These are phyloP conservation scores for Bisporella sp. DNA, from an alignment of 2,329 filamentous ascomycete species.

Conservation along the genomic window DNA sequence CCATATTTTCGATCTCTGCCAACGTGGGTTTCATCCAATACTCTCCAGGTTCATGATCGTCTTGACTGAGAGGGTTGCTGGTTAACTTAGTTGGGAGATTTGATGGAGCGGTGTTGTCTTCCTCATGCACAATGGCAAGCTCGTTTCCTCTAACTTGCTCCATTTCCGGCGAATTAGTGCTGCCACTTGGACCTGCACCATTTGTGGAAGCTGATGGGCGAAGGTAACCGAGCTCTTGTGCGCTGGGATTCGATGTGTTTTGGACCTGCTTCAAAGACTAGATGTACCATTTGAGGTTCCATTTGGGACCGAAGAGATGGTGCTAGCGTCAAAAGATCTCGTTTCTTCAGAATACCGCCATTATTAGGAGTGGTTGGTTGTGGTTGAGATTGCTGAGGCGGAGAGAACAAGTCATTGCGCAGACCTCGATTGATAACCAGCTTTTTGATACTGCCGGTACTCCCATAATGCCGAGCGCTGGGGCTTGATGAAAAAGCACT, in stretches of 20 bases:
- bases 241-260: constrained; percentile 43
- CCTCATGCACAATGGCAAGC: constrained; percentile 72
- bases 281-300: constrained; percentile 35
- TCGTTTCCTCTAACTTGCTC: constrained; percentile 63
- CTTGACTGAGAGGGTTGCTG: constrained; percentile 2
- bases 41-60: constrained; percentile 46
- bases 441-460: constrained; percentile 72
- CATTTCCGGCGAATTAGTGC: constrained; percentile 52
- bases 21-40: constrained; percentile 83
- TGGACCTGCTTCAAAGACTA: constrained; percentile 23
- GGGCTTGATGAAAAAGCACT: constrained; percentile 73
- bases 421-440: constrained; percentile 87
- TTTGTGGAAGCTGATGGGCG: constrained; percentile 38
- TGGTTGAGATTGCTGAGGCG: constrained; percentile 36
- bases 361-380: constrained; percentile 39
- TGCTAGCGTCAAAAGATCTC: constrained; percentile 77
- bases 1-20: constrained; percentile 72
- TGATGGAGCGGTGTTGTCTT: constrained; percentile 38
- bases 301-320: constrained; percentile 32
- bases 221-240: constrained; percentile 53
- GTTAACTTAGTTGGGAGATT: background rate
- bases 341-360: constrained; percentile 57
- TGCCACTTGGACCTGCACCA: constrained; percentile 39
- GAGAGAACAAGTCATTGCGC: constrained; percentile 63
- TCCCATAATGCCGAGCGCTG: constrained; percentile 57